Evolutionary conservation across 1,284 basidiomycete species (phyloP).

Genomic region (Meripilus lineatus): DNA sequence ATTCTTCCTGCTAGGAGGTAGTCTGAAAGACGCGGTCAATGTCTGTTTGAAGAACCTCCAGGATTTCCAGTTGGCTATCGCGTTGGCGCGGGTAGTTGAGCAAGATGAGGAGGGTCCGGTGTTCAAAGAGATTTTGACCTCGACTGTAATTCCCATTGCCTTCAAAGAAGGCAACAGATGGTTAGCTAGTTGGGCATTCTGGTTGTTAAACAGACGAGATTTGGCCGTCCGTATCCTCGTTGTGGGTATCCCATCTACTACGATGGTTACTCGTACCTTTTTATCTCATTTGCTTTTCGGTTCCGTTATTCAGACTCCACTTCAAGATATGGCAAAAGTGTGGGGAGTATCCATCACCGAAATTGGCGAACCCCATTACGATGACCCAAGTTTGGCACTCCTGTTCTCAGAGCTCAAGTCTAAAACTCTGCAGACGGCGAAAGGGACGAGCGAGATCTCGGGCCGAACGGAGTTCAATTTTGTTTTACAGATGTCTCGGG

Average conservation of each 20-base stretch:
- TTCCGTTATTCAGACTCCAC: constrained; percentile 62
- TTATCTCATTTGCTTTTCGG: too few relatives aligned
- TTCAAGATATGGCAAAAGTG: constrained; percentile 61
- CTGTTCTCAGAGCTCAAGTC: constrained; percentile 87
- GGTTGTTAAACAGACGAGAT: constrained; percentile 83
- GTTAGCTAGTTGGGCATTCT: constrained; percentile 97
- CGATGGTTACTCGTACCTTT: too few relatives aligned
- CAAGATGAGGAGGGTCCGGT: constrained; percentile 80
- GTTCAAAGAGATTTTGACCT: constrained; percentile 64
- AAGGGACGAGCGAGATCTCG: constrained; percentile 87
- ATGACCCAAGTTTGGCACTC: constrained; percentile 87
- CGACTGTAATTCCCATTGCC: constrained; percentile 78
- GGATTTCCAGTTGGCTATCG: constrained; percentile 89
- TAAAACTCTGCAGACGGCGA: constrained; percentile 87
- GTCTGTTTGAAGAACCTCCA: constrained; percentile 86
- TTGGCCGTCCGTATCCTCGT: constrained; percentile 81
- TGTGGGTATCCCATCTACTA: too few relatives aligned
- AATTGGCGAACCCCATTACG: constrained; percentile 84
- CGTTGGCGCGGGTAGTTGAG: constrained; percentile 82
- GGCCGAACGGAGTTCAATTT: constrained; percentile 89
- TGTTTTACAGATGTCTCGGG: constrained; percentile 86
- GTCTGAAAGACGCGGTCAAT: constrained; percentile 87
- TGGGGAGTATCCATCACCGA: constrained; percentile 51
- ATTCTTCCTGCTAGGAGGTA: constrained; percentile 92
- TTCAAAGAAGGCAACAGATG: constrained; percentile 87